Evolutionary conservation across 129 eudicot species (phyloP).

Genomic region (Flaveria sonorensis): DNA sequence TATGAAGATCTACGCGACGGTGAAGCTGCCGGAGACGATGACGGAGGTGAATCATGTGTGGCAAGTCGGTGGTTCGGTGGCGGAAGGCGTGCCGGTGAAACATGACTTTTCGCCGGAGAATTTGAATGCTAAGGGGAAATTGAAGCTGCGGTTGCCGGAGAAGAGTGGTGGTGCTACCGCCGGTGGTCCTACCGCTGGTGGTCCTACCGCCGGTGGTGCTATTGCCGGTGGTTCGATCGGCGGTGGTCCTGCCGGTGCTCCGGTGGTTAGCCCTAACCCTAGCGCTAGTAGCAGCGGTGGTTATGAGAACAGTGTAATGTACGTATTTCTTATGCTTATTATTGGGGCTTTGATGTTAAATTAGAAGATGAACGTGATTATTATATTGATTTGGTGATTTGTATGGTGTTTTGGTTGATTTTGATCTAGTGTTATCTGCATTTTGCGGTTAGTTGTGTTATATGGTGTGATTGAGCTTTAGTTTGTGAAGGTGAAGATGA

Average conservation of each 20-base stretch:
- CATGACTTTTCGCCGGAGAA: slow-evolving; percentile 54
- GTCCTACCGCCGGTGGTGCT: slow-evolving; percentile 18
- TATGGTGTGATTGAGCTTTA: neutral
- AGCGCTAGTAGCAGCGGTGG: slow-evolving; percentile 4
- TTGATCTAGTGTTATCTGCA: neutral
- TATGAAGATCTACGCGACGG: slow-evolving; percentile 61
- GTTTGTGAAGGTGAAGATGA: neutral
- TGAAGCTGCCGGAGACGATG: slow-evolving; percentile 45
- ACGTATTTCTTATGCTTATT: slow-evolving; percentile 23
- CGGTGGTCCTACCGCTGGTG: slow-evolving; percentile 16
- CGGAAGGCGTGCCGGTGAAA: slow-evolving; percentile 43
- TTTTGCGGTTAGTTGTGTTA: neutral
- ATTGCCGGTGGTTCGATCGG: slow-evolving; percentile 4
- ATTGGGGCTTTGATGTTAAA: slow-evolving; percentile 30
- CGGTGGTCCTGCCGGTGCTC: slow-evolving; percentile 18
- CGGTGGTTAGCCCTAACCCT: slow-evolving; percentile 18
- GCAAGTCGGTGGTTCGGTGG: slow-evolving; percentile 65
- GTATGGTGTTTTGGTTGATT: neutral
- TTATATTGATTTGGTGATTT: slow-evolving; percentile 6
- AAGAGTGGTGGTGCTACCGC: slow-evolving; percentile 13
- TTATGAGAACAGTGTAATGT: slow-evolving; percentile 10
- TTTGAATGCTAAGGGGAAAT: slow-evolving; percentile 43
- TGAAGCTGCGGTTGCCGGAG: slow-evolving; percentile 28
- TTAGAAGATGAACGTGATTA: slow-evolving; percentile 16
- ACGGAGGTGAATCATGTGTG: slow-evolving; percentile 56